Evolutionary conservation across 176 grass and related monocot species (phyloP).

Genomic region (Alopecurus myosuroides): DNA sequence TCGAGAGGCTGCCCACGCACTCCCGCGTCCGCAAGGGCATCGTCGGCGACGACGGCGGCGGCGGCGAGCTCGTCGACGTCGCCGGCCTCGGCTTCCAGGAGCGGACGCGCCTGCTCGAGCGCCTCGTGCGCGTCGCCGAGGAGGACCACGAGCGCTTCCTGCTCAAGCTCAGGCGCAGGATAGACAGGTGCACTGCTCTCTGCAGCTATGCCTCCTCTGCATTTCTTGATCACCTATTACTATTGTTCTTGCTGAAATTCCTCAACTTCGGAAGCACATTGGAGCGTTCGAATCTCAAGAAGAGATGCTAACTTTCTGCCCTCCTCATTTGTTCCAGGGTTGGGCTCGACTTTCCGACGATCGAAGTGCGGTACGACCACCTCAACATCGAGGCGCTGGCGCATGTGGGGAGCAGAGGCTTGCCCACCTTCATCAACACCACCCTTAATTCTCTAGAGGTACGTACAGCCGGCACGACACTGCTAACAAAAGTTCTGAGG

Average conservation of each 20-base stretch:
- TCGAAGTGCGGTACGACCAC: constrained; percentile 55
- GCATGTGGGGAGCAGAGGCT: constrained; percentile 45
- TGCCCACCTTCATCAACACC: constrained; percentile 57
- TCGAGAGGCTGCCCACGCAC: constrained; percentile 61
- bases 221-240: not conserved
- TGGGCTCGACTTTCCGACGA: constrained; percentile 51
- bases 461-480: not conserved
- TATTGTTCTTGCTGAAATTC: not conserved
- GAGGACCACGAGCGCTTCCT: constrained; percentile 67
- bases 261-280: not conserved
- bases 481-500: not conserved
- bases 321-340: constrained; percentile 26
- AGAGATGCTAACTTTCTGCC: not conserved
- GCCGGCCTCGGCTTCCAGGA: constrained; percentile 36
- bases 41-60: not conserved
- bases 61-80: constrained; percentile 34
- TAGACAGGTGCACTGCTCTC: constrained; percentile 23
- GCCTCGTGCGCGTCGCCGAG: constrained; percentile 51
- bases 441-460: constrained; percentile 52
- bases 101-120: constrained; percentile 37
- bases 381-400: constrained; percentile 47
- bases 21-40: constrained; percentile 45
- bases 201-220: not conserved
- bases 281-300: not conserved
- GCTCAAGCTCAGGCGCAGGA: constrained; percentile 46